These are phyloP conservation scores for Cercospora brassicicola DNA, from an alignment of 2,329 filamentous ascomycete species.

Conservation along the genomic window DNA sequence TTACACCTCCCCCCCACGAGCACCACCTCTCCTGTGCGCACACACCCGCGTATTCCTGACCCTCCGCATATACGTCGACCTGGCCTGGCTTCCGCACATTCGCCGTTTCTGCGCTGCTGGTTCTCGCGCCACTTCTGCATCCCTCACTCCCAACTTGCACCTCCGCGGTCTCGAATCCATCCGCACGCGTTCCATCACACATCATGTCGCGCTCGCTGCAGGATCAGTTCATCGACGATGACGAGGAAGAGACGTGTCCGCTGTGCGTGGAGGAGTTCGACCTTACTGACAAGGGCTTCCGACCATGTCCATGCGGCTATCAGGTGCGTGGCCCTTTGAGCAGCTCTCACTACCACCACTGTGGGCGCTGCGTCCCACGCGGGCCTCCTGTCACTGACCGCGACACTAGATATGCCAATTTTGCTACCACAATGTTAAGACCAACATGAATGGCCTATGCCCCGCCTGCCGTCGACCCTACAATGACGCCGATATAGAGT, in stretches of 20 bases:
- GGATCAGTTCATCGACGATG: constrained; percentile 57
- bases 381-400: constrained; percentile 15
- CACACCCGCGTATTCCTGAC: background rate
- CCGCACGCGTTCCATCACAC: constrained; percentile 7
- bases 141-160: background rate
- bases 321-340: constrained; percentile 64
- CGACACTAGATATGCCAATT: constrained; percentile 86
- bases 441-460: constrained; percentile 94
- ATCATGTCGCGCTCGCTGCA: constrained; percentile 52
- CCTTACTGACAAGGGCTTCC: constrained; percentile 93
- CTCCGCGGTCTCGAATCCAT: background rate
- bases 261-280: constrained; percentile 99
- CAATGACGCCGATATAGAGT: constrained; percentile 95
- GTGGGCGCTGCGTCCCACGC: background rate
- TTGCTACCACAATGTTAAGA: constrained; percentile 99
- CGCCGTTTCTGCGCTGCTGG: background rate
- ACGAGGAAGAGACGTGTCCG: constrained; percentile 67
- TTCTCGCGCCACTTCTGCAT: constrained; percentile 1
- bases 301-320: constrained; percentile 95
- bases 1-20: background rate
- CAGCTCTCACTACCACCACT: background rate
- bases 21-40: background rate
- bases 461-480: constrained; percentile 96
- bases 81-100: background rate
- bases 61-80: background rate